These are phyloP conservation scores for Penicillium verrucosum DNA, from an alignment of 2,329 filamentous ascomycete species.

Conservation along the genomic window DNA sequence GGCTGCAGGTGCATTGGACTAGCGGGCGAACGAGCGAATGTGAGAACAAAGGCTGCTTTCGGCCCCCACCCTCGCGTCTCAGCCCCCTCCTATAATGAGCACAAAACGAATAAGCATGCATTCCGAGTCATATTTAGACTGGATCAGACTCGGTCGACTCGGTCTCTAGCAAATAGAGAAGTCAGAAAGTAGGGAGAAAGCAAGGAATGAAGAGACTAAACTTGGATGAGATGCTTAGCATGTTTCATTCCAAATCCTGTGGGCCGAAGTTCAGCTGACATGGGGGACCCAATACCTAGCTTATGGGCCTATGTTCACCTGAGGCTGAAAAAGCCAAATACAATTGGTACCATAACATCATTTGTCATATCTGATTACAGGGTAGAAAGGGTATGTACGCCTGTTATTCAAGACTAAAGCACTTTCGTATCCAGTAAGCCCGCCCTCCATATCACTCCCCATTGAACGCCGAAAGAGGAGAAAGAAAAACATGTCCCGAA, in stretches of 20 bases:
- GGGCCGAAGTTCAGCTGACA: slow-evolving; percentile 16
- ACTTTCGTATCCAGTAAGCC: slow-evolving; percentile 31
- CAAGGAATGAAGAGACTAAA: not conserved
- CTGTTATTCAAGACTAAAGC: slow-evolving; percentile 27
- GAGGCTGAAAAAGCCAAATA: slow-evolving; percentile 4
- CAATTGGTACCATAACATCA: slow-evolving; percentile 1
- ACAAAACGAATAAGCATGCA: not conserved
- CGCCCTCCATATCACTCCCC: slow-evolving; percentile 29
- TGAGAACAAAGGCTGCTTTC: not conserved
- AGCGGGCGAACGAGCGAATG: slow-evolving; percentile 13
- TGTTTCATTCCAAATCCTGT: not conserved
- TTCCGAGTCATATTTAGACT: not conserved
- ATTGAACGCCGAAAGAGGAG: slow-evolving; percentile 34
- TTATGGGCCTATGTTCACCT: not conserved
- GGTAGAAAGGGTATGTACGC: slow-evolving; percentile 29
- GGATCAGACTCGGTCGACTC: not conserved
- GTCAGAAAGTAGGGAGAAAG: not conserved
- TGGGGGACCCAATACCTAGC: not conserved
- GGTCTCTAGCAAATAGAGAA: not conserved
- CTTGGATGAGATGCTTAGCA: not conserved
- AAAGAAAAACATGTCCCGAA: slow-evolving; percentile 18
- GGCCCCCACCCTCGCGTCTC: slow-evolving; percentile 18
- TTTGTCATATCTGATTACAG: not conserved
- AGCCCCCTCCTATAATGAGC: slow-evolving; percentile 11
- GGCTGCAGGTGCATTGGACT: slow-evolving; percentile 25